A percentile compares a stretch with the other conserved stretches of the same genome.
Conservation (phyloP, 2,329 filamentous ascomycete species). For the Alternaria rosae region DNA sequence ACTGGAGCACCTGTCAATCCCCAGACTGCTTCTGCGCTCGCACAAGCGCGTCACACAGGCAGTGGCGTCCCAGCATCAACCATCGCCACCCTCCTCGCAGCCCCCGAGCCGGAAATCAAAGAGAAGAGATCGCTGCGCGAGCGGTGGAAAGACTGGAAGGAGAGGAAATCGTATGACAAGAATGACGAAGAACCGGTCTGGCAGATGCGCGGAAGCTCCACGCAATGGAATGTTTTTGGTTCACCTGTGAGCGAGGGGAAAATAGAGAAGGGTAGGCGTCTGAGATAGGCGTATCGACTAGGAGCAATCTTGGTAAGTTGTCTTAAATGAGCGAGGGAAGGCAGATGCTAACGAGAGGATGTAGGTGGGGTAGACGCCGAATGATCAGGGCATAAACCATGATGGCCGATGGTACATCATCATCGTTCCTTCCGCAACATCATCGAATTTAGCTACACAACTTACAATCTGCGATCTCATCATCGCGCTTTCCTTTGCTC, state of each 20-base stretch:
- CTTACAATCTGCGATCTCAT: not conserved
- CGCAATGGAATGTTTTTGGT: not conserved
- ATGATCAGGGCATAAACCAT: not conserved
- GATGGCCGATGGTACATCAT: not conserved
- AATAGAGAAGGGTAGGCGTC: not conserved
- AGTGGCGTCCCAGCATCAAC: constrained; percentile 1
- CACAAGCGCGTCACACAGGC: not conserved
- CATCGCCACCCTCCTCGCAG: not conserved
- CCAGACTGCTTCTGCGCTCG: not conserved
- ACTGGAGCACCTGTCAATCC: not conserved
- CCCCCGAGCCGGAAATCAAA: not conserved
- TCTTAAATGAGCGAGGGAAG: not conserved
- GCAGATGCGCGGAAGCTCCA: not conserved
- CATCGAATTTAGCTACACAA: not conserved
- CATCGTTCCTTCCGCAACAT: not conserved
- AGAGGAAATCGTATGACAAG: not conserved
- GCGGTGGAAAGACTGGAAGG: not conserved
- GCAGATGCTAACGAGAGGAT: not conserved
- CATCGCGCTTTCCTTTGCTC: not conserved
- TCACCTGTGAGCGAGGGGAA: not conserved
- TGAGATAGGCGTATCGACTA: not conserved
- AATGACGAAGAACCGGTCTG: not conserved
- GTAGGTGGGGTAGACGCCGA: not conserved
- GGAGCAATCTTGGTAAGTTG: not conserved
- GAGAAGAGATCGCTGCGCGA: not conserved